phyloP scores from a whole-genome alignment of 371 early-diverging fungal genomes.

The Rhizomucor pusillus region DNA sequence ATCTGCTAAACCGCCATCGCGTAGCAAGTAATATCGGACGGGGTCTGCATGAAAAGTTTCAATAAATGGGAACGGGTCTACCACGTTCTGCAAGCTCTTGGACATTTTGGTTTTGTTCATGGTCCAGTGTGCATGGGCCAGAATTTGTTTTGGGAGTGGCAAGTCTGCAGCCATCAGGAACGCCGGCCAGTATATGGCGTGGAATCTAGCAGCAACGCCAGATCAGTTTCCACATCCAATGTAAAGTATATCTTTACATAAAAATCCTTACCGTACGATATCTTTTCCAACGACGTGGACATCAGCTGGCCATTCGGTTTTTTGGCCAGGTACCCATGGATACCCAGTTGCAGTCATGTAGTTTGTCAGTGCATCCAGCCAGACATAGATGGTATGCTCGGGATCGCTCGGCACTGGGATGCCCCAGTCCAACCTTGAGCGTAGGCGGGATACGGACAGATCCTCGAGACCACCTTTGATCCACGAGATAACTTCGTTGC shows the following conservation, averaged over 20 bases:
- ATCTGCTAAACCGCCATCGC: conserved; percentile 86
- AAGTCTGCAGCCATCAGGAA: conserved; percentile 87
- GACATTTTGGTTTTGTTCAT: conserved; percentile 89
- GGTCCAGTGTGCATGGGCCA: conserved; percentile 96
- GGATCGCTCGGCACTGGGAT: conserved; percentile 90
- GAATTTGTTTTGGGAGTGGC: conserved; percentile 73
- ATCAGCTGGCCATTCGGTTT: conserved; percentile 70
- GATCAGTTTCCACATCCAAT: background rate
- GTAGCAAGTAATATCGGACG: conserved; percentile 87
- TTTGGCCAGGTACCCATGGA: conserved; percentile 53
- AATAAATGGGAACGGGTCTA: conserved; percentile 76
- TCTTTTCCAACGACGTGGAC: conserved; percentile 94
- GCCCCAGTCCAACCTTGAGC: conserved; percentile 85
- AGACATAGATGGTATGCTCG: conserved; percentile 92
- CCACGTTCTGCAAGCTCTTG: conserved; percentile 89
- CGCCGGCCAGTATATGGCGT: conserved; percentile 96
- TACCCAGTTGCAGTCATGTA: conserved; percentile 88
- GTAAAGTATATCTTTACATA: background rate
- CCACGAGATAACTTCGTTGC: conserved; percentile 61
- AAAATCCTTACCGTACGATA: conserved; percentile 67
- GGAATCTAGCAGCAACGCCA: conserved; percentile 60
- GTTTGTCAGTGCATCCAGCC: conserved; percentile 95
- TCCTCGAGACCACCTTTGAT: conserved; percentile 60
- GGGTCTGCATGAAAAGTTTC: conserved; percentile 79
- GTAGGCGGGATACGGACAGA: conserved; percentile 85